Evolutionary conservation across 305 asterid genomes (phyloP).

Genomic region (Fraxinus albicans): DNA sequence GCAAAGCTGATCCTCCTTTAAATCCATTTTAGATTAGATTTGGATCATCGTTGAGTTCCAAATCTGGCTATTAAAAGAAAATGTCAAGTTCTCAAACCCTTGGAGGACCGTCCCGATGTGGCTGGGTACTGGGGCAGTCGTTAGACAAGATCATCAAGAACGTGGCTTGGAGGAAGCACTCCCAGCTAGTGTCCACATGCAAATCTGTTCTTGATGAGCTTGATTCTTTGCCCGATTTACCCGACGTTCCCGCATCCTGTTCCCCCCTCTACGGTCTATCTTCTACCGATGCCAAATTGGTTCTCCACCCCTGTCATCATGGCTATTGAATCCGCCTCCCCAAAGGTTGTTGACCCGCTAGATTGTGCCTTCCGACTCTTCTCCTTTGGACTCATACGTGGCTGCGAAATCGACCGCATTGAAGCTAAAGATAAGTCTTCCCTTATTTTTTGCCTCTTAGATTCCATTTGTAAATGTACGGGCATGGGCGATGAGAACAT

Average conservation of each 20-base stretch:
- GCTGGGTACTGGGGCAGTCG: conserved; percentile 91
- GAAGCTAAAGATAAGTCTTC: conserved; percentile 34
- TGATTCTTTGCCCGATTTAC: conserved; percentile 58
- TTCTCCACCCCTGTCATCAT: conserved; percentile 66
- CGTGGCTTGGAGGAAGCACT: conserved; percentile 94
- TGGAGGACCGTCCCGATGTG: conserved; percentile 90
- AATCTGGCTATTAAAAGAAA: not conserved
- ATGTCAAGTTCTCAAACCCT: conserved; percentile 59
- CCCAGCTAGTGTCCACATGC: conserved; percentile 78
- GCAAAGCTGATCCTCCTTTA: not conserved
- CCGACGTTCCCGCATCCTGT: conserved; percentile 73
- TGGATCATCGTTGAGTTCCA: not conserved
- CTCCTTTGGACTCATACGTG: conserved; percentile 70
- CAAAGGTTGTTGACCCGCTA: conserved; percentile 90
- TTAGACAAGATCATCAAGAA: conserved; percentile 95
- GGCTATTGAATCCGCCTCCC: conserved; percentile 74
- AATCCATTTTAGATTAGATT: not conserved
- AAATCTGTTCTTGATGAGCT: conserved; percentile 93
- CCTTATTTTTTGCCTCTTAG: conserved; percentile 59
- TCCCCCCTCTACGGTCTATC: conserved; percentile 77
- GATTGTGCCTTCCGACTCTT: conserved; percentile 77
- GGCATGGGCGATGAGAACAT: conserved; percentile 66
- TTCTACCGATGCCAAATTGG: conserved; percentile 59
- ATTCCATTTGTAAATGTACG: conserved; percentile 73
- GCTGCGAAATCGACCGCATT: conserved; percentile 47